Base-by-base conservation (phyloP, 139 green algal species). In the Edaphochlamys debaryana region DNA sequence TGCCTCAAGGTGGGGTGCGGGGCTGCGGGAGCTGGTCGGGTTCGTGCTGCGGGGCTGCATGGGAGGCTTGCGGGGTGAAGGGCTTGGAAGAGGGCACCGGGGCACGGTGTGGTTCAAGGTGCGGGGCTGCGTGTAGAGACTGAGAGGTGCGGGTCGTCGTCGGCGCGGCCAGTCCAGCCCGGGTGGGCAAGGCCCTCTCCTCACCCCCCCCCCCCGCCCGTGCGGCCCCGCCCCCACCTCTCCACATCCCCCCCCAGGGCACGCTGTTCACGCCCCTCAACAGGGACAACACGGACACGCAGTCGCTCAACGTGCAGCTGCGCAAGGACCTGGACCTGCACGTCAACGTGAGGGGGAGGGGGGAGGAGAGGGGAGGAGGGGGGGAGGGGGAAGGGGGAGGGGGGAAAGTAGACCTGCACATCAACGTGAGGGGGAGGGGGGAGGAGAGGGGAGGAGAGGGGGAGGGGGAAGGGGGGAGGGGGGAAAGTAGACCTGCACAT, bases 271-370 rank as follows among this genome's bases (percentile, higher is more conserved):
- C 95, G 52, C 79, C 56, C 29, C 86, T 92, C n/a, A 67, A 73
- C 54, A 86, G 84, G 37, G 82, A 86, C 54, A 90, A 92, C 86
- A 94, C 90, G 15, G 64, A 87, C 70, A 93, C 87, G 11, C 87
- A 94, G 84, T 97, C 91, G 9, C 89, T 99, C 52, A 99, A 99
- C 87, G 89, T 99, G 79, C 97, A 97, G 50, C 88, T 99, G 79
- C 90, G 96, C 30, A 98, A 98, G 82, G 94, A 98, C 85, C 92
- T 99, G 42, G 92, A 95, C 60, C 91, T 99, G 69, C 95, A 92
- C 72, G 94, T 96, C 62, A 99, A 99, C 82, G 92, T 98, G 74
- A 5, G 72, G 23, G 91, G 93, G 40, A 89, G 93, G 32, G 95
- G n/a, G n/a, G n/a, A n/a, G n/a, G n/a, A n/a, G 23, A 25, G 40